phyloP scores from a whole-genome alignment of 495 filamentous ascomycete species.

The Diplogelasinospora grovesii region DNA sequence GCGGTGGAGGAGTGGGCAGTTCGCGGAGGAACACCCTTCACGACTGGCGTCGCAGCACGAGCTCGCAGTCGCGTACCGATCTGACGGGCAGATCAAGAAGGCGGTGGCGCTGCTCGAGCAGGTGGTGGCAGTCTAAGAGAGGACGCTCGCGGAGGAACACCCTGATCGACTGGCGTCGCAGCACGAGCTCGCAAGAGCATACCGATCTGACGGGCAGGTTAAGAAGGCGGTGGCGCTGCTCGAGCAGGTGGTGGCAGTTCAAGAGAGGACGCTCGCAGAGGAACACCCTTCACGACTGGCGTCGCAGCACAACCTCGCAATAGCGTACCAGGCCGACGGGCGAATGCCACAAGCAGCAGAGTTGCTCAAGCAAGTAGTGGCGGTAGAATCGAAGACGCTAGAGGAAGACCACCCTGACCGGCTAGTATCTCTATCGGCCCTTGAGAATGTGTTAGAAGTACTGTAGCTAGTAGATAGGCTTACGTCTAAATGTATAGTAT shows the following conservation, averaged over 20 bases:
- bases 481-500: too few species aligned
- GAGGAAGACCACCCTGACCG: constrained; percentile 19
- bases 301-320: constrained; percentile 24
- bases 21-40: constrained; percentile 23
- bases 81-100: too few species aligned
- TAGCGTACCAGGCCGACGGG: constrained; percentile 11
- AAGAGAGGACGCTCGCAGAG: constrained; percentile 18
- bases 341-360: constrained; percentile 21
- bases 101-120: too few species aligned
- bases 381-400: constrained; percentile 11
- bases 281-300: constrained; percentile 23
- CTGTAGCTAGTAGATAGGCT: too few species aligned
- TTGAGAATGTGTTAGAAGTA: too few species aligned
- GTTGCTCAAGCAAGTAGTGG: constrained; percentile 33
- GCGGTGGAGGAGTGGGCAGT: constrained; percentile 13
- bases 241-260: constrained; percentile 15
- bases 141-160: too few species aligned
- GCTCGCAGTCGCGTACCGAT: constrained; percentile 22
- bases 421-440: constrained; percentile 29
- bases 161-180: too few species aligned
- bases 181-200: constrained; percentile 7
- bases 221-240: constrained; percentile 22
- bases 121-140: too few species aligned
- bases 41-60: constrained; percentile 25
- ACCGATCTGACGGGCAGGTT: constrained; percentile 14